Evolutionary conservation across 805 yeast genomes (phyloP).

Genomic region (Candida endomychidarum): DNA sequence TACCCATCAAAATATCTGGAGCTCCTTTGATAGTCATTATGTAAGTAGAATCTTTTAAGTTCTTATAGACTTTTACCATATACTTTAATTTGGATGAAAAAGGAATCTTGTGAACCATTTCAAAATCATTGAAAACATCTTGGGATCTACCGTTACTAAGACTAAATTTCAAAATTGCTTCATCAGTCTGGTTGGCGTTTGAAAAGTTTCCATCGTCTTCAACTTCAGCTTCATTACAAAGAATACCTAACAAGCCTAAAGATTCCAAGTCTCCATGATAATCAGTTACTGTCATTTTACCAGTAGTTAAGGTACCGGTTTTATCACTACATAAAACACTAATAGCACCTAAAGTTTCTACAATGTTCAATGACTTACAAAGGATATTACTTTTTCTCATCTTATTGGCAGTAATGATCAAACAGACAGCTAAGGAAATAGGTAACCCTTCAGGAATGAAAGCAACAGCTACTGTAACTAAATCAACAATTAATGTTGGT

Average conservation of each 20-base stretch:
- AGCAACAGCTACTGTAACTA: constrained; percentile 47
- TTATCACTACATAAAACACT: constrained; percentile 46
- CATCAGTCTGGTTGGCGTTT: constrained; percentile 50
- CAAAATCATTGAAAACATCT: background rate
- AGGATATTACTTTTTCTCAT: constrained; percentile 47
- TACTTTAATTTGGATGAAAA: constrained; percentile 50
- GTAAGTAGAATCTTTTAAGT: constrained; percentile 8
- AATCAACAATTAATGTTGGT: constrained; percentile 40
- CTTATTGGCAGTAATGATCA: constrained; percentile 47
- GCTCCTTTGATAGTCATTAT: constrained; percentile 43
- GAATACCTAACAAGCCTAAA: constrained; percentile 20
- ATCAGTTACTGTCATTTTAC: constrained; percentile 43
- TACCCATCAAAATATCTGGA: constrained; percentile 39
- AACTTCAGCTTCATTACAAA: constrained; percentile 36
- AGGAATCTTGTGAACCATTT: constrained; percentile 25
- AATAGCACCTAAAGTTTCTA: constrained; percentile 59
- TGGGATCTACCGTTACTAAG: constrained; percentile 14
- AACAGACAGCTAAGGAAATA: constrained; percentile 50
- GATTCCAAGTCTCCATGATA: constrained; percentile 10
- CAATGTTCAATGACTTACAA: constrained; percentile 46
- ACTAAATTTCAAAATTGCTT: constrained; percentile 41
- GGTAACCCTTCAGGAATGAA: constrained; percentile 54
- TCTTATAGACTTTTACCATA: constrained; percentile 35
- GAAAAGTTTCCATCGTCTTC: constrained; percentile 6
- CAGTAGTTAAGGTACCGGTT: constrained; percentile 50